Evolutionary conservation across 305 asterid species (phyloP), one percentile per base, ranked within the genome.

Genomic region (Plantago lanceolata): DNA sequence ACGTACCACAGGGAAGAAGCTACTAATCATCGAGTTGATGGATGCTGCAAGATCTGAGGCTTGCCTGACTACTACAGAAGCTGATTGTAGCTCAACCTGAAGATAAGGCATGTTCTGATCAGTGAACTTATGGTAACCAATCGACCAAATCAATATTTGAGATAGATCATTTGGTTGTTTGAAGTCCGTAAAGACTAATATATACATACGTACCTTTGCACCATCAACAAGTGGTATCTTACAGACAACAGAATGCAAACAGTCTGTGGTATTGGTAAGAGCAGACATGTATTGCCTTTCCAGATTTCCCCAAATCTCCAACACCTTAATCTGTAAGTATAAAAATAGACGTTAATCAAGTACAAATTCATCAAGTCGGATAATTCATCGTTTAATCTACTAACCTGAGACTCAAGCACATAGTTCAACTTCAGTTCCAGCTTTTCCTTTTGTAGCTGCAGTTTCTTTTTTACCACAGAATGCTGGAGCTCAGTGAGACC

Each of bases 161-260:
- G 37, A 31, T 31, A 5, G 8, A 31, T 37, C 44, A 37, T 14
- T 37, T 37, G 11, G 33, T 7, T 3, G 24, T 26, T 28, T 2
- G 16, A 1, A n/a, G 21, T 57, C 31, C 15, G 20, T 17, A 57
- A 53, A 24, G 37, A 18, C 9, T 7, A 37, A 26, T 9, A 57
- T 26, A 18, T 28, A 43, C 12, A 6, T 13, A 17, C 2, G 44
- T 14, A 90, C 97, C 89, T 75, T 82, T 18, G 96, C 95, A n/a
- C 97, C 95, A 56, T 84, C 87, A 16, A 81, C 69, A 24, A 91
- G 87, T 60, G 96, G 97, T 63, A 91, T 69, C 67, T 74, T 83
- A 70, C 95, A 86, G 29, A 84, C 78, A 56, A 74, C 90, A 52
- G 82, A 71, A 17, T 83, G 85, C 80, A 91, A 77, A 17, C 70